Base-by-base conservation (phyloP, 306 rosid genomes). In the Rubus idaeus region DNA sequence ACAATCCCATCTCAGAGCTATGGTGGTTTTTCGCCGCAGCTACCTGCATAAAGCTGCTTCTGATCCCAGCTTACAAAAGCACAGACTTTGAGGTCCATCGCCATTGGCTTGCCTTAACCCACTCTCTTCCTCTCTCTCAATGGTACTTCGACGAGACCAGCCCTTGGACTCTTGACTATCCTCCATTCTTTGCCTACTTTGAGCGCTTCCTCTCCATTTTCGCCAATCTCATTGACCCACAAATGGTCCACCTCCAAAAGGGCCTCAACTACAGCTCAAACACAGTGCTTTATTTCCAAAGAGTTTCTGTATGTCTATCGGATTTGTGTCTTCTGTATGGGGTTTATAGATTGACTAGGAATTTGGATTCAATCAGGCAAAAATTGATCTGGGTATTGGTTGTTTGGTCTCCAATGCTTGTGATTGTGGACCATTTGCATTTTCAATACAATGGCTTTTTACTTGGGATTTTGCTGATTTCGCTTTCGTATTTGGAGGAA, bases 391-490 rank as follows among this genome's bases (percentile, higher is more conserved):
- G 95, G 86, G 83, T 81, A 9, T 82, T 89, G 89, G 80, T 90
- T 75, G 67, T 95, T 77, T 92, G 98, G 97, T 95, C 96, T n/a
- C 98, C 97, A 0, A 84, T 89, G 91, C 91, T 95, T 75, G 73
- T 95, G 72, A 83, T 90, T 63, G 97, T 95, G 75, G 98, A 95
- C 75, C 97, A 90, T 77, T 12, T 95, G 83, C 97, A 95, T 86
- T 92, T 95, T 62, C 98, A 89, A 89, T 90, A 92, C 75, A 95
- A 95, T 78, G 98, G 98, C 37, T 90, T 95, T 86, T 93, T 95
- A 68, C 84, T 95, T 77, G 98, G 97, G 77, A 79, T 95, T 63
- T 77, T 95, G 79, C 78, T 95, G 88, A 85, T 92, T 71, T 92
- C 98, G 37, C 91, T 88, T 73, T 92, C 97, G 30, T 88, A 56